These are phyloP conservation scores for Fusarium lyarnte DNA, from an alignment of 2,329 filamentous ascomycete genomes.

Conservation along the genomic window DNA sequence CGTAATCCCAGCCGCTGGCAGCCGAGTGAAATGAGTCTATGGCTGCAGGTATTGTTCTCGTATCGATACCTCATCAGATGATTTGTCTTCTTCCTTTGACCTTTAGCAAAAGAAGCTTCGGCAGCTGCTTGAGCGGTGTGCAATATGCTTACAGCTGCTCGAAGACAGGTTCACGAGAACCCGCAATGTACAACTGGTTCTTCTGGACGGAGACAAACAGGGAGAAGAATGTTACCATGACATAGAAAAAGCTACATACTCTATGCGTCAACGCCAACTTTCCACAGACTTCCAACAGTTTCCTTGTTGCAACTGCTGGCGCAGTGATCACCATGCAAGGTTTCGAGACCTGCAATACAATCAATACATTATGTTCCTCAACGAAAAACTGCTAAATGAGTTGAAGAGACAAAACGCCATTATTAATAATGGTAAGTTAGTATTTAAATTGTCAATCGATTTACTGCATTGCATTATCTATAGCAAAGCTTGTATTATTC, in stretches of 20 bases:
- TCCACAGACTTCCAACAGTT: neutral
- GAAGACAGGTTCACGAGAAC: neutral
- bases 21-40: neutral
- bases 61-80: rapidly evolving
- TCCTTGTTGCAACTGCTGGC: rapidly evolving
- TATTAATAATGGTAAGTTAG: rapidly evolving
- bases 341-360: neutral
- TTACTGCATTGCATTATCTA: rapidly evolving
- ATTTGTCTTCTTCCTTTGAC: rapidly evolving
- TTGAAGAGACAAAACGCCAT: rapidly evolving
- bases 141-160: neutral
- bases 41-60: neutral
- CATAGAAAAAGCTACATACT: no score
- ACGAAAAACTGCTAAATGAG: rapidly evolving
- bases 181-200: rapidly evolving
- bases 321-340: rapidly evolving
- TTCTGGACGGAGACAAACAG: neutral
- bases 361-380: no score
- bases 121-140: neutral
- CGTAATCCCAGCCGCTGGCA: rapidly evolving
- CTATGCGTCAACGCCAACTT: rapidly evolving
- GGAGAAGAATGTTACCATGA: rapidly evolving
- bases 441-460: rapidly evolving
- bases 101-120: rapidly evolving
- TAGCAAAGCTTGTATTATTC: neutral